A percentile compares a stretch with the other conserved stretches of the same genome.
Conservation (phyloP, 352 stramenopile species). For the Pelagophyceae sp. region DNA sequence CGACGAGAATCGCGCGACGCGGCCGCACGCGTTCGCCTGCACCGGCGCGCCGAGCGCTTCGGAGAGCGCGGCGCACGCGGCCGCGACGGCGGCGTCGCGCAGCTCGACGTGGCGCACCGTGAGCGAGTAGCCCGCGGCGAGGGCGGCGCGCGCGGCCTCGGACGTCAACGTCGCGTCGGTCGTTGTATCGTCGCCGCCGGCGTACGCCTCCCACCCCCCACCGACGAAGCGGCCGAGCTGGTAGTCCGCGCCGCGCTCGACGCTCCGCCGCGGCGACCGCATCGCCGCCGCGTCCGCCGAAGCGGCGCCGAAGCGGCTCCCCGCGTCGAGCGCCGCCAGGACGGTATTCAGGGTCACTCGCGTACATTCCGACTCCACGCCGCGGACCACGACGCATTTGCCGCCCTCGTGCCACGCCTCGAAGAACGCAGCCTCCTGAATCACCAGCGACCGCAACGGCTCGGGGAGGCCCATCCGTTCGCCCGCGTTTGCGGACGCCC, state of each 20-base stretch:
- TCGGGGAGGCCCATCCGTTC: neutral
- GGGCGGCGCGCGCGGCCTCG: neutral
- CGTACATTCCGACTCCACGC: neutral
- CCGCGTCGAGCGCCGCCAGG: neutral
- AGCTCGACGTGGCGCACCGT: slow-evolving; percentile 6
- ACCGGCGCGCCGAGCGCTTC: neutral
- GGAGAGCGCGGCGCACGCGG: neutral
- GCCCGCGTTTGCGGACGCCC: no score
- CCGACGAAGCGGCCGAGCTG: slow-evolving; percentile 1
- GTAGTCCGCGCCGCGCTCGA: neutral
- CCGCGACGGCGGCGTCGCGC: neutral
- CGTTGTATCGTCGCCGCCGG: neutral
- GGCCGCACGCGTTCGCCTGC: no score
- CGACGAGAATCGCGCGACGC: no score
- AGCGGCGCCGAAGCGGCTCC: neutral
- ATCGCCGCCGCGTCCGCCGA: neutral
- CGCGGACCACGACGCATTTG: neutral
- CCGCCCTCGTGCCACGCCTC: neutral
- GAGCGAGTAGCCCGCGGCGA: neutral
- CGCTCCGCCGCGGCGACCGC: no score
- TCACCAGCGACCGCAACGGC: neutral
- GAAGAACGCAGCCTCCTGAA: neutral
- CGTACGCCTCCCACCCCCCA: neutral
- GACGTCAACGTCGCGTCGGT: neutral
- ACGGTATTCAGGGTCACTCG: neutral